These are phyloP conservation scores for Lentinula novae-zelandiae DNA, from an alignment of 1,284 basidiomycete genomes.

Conservation along the genomic window DNA sequence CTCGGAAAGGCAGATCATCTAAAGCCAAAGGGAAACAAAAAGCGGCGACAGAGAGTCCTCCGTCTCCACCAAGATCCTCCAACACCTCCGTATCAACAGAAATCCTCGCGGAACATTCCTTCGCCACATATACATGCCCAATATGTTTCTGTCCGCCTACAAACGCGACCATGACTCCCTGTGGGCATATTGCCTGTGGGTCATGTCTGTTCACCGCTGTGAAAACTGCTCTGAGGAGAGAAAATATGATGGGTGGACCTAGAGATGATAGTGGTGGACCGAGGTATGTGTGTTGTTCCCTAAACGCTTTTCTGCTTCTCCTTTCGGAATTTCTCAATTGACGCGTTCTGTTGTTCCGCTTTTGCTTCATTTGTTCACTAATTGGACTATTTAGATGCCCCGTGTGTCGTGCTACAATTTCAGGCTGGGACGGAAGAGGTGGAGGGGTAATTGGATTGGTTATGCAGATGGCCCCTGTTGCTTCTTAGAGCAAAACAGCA, in stretches of 20 bases:
- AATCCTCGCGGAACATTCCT: conserved; percentile 12
- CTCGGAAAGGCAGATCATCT: neutral
- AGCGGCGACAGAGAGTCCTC: neutral
- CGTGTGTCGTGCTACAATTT: conserved; percentile 58
- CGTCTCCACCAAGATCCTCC: neutral
- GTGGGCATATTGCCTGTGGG: conserved; percentile 75
- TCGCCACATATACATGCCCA: conserved; percentile 67
- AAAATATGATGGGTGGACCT: conserved; percentile 23
- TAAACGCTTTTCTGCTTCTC: too few species aligned
- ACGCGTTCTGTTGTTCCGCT: neutral
- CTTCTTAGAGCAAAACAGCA: neutral
- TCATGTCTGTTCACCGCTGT: conserved; percentile 73
- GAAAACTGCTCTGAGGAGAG: conserved; percentile 55
- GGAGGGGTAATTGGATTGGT: conserved; percentile 62
- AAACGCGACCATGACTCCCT: conserved; percentile 72
- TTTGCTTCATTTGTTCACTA: conserved; percentile 7
- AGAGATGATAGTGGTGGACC: conserved; percentile 38
- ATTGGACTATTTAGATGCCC: conserved; percentile 43
- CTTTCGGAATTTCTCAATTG: too few species aligned
- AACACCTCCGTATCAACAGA: conserved; percentile 21
- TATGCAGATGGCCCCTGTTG: conserved; percentile 31
- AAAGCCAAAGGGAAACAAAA: conserved; percentile 3
- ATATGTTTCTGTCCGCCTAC: conserved; percentile 75
- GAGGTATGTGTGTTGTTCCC: conserved; percentile 29
- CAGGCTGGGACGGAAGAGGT: conserved; percentile 62